Base-by-base conservation (phyloP, 2,329 filamentous ascomycete genomes). In the Epichloe hybrida region DNA sequence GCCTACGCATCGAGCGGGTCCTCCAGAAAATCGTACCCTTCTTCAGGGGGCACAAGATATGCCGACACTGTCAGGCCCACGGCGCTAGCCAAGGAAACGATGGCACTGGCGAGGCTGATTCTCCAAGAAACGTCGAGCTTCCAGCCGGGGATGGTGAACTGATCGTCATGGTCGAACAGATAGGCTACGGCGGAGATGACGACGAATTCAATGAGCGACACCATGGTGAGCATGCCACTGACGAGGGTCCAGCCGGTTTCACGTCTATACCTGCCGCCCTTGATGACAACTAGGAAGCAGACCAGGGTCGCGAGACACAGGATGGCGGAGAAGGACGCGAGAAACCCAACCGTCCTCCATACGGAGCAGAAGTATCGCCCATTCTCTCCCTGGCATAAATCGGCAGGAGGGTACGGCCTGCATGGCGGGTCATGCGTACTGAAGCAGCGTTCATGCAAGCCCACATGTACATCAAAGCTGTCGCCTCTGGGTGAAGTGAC, bases 291-390 rank as follows among this genome's bases (percentile, higher is more conserved):
- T 34, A 83, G 62, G 66, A 91, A 95, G 17, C 83, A 80, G 31
- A 95, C 82, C n/a, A 95, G 68, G 6, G 82, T 82, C 50, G 85
- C 88, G 40, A 93, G 77, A 66, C 95, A 84, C 39, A 93, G 65
- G n/a, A 95, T 81, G 38, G 88, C 79, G 7, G 86, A 79, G 59
- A 96, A 86, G 49, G 83, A 86, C 71, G 95, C 88, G 56, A 95
- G 69, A 68, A 96, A 97, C 23, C 87, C 89, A 37, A 88, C 82
- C 27, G 82, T 88, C 53, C 86, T 79, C 91, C 91, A 98, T 77
- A 94, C 85, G 59, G 82, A 85, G 73, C 93, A 97, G 70, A 97
- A 96, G 61, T 82, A 80, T 48, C 80, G 76, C n/a, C 43, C 46
- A 58, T 83, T 78, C 27, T 59, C 64, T 37, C 61, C 58, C 23